Conservation (phyloP, 75 land plant species). For the Adiantum capillusveneris region DNA sequence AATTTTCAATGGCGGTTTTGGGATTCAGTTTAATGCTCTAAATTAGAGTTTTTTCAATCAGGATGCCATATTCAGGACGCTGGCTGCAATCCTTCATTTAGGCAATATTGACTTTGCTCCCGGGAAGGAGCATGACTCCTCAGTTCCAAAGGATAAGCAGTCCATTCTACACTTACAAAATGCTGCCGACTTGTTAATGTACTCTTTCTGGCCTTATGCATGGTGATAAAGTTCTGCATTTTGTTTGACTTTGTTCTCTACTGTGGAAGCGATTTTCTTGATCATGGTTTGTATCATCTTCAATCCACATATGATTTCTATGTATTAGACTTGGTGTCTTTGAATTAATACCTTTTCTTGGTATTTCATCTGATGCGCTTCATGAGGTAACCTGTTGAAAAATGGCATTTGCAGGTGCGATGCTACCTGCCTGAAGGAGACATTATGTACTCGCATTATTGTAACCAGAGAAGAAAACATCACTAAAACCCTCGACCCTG, state of each 20-base stretch:
- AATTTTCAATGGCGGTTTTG: neutral
- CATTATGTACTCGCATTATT: slow-evolving; percentile 65
- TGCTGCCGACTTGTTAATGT: slow-evolving; percentile 75
- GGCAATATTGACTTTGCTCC: slow-evolving; percentile 64
- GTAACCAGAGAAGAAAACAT: slow-evolving; percentile 77
- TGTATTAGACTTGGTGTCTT: too few relatives aligned
- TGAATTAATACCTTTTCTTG: too few relatives aligned
- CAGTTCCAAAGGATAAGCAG: slow-evolving; percentile 58
- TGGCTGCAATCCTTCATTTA: slow-evolving; percentile 73
- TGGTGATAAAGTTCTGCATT: too few relatives aligned
- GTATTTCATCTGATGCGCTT: too few relatives aligned
- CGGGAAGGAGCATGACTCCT: slow-evolving; percentile 70
- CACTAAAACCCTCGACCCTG: slow-evolving; percentile 65
- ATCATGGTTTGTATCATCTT: too few relatives aligned
- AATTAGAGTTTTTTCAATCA: slow-evolving; percentile 11
- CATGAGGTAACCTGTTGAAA: too few relatives aligned
- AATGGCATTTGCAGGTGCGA: slow-evolving; percentile 51
- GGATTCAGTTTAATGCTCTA: neutral
- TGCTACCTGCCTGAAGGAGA: slow-evolving; percentile 42
- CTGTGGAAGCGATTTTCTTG: too few relatives aligned
- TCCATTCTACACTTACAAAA: slow-evolving; percentile 46
- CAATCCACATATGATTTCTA: too few relatives aligned
- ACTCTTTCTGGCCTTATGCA: too few relatives aligned
- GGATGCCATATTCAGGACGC: slow-evolving; percentile 78
- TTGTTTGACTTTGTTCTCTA: too few relatives aligned